Evolutionary conservation across 495 filamentous ascomycete species (phyloP).

Genomic region (Daldinia bambusicola): DNA sequence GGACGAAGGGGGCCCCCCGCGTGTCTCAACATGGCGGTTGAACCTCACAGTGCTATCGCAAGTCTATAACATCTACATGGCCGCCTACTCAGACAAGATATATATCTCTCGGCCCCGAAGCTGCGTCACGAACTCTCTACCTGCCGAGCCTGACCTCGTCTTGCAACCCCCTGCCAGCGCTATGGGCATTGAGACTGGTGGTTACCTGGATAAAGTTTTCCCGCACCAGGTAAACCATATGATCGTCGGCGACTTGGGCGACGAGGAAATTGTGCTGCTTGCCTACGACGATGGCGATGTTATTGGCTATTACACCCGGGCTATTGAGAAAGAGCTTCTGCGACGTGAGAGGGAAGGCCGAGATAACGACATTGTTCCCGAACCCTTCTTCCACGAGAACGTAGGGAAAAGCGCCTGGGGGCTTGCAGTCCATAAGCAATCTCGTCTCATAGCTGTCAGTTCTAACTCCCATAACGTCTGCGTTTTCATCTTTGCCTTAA

Average conservation of each 20-base stretch:
- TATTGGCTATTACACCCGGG: conserved; percentile 75
- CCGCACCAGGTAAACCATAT: conserved; percentile 84
- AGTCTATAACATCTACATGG: conserved; percentile 72
- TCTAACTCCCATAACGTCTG: conserved; percentile 74
- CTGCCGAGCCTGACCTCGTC: conserved; percentile 69
- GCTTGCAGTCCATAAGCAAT: conserved; percentile 80
- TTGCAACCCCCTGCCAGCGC: conserved; percentile 69
- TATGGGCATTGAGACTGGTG: conserved; percentile 52
- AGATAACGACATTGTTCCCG: conserved; percentile 18
- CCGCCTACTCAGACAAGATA: conserved; percentile 76
- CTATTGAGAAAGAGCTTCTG: conserved; percentile 48
- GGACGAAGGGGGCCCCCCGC: conserved; percentile 45
- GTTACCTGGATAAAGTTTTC: conserved; percentile 64
- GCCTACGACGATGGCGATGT: conserved; percentile 92
- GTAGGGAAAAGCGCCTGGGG: conserved; percentile 89
- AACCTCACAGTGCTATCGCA: conserved; percentile 64
- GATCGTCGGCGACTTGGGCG: conserved; percentile 79
- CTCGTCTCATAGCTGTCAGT: conserved; percentile 81
- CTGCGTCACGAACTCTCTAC: conserved; percentile 68
- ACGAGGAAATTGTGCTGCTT: conserved; percentile 79
- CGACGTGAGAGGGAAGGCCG: conserved; percentile 21
- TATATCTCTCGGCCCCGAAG: conserved; percentile 78
- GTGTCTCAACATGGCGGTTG: conserved; percentile 51
- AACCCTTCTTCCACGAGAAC: conserved; percentile 76
- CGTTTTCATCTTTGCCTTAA: conserved; percentile 79